Percentiles rank a stretch among this genome's conserved stretches.
Evolutionary conservation across 805 yeast genomes (phyloP).

Genomic region (Candida qinlingensis): DNA sequence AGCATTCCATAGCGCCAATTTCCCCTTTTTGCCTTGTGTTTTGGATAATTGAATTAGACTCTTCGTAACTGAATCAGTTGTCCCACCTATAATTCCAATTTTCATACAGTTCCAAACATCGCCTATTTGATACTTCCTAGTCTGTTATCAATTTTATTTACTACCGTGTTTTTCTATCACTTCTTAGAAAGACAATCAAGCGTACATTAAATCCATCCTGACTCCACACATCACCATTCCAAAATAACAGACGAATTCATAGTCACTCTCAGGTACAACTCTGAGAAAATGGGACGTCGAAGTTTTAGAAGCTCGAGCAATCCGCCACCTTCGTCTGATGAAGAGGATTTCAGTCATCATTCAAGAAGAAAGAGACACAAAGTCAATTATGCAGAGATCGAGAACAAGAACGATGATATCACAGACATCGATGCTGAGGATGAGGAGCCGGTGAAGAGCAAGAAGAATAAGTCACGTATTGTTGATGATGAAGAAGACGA

Average conservation of each 20-base stretch:
- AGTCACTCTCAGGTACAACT: slow-evolving; percentile 12
- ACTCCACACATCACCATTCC: background rate
- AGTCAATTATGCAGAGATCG: slow-evolving; percentile 32
- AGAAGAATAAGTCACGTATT: background rate
- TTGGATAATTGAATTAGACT: too few relatives aligned
- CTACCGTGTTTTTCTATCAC: too few relatives aligned
- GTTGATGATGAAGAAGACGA: background rate
- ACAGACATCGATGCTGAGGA: slow-evolving; percentile 15
- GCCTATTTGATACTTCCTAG: too few relatives aligned
- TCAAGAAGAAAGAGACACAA: slow-evolving; percentile 29
- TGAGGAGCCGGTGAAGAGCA: background rate
- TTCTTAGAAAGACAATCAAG: too few relatives aligned
- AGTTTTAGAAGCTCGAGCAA: background rate
- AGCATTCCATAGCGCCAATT: too few relatives aligned
- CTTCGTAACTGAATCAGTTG: too few relatives aligned
- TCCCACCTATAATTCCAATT: too few relatives aligned
- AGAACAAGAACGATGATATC: slow-evolving; percentile 27
- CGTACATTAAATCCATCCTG: too few relatives aligned
- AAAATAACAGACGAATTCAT: slow-evolving; percentile 7
- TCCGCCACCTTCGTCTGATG: slow-evolving; percentile 8
- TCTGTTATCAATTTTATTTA: too few relatives aligned
- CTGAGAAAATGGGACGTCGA: slow-evolving; percentile 9
- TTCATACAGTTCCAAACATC: too few relatives aligned
- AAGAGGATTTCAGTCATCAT: slow-evolving; percentile 25
- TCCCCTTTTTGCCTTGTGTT: too few relatives aligned